Conservation (phyloP, 306 rosid genomes). For the Trifolium repens region DNA sequence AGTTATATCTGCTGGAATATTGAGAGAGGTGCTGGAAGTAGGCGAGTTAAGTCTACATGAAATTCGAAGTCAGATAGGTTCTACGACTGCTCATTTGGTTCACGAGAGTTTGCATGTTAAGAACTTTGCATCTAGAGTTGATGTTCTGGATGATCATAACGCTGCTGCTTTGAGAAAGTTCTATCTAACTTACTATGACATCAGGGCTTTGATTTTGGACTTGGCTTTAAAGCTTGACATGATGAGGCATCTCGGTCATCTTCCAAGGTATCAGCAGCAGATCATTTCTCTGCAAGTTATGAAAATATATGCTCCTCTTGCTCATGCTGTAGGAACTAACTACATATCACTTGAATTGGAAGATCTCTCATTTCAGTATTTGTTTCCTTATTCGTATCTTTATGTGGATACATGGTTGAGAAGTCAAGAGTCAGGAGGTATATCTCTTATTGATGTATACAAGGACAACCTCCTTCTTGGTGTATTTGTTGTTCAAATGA, state of each 20-base stretch:
- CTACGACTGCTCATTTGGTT: slow-evolving; percentile 72
- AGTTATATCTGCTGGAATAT: slow-evolving; percentile 82
- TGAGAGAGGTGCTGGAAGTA: slow-evolving; percentile 64
- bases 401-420: slow-evolving; percentile 80
- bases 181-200: slow-evolving; percentile 80
- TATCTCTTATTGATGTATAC: slow-evolving; percentile 64
- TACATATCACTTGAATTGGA: slow-evolving; percentile 75
- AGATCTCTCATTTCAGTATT: slow-evolving; percentile 77
- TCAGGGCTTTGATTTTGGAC: slow-evolving; percentile 80
- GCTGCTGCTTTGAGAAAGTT: slow-evolving; percentile 81
- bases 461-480: slow-evolving; percentile 55
- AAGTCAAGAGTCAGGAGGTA: slow-evolving; percentile 62
- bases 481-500: too few species aligned
- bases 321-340: slow-evolving; percentile 81
- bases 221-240: slow-evolving; percentile 72
- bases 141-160: slow-evolving; percentile 65
- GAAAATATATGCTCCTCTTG: slow-evolving; percentile 84
- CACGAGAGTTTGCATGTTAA: slow-evolving; percentile 77
- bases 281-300: slow-evolving; percentile 70
- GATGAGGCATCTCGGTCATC: slow-evolving; percentile 75
- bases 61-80: slow-evolving; percentile 62
- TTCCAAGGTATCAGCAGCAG: slow-evolving; percentile 85
- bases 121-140: slow-evolving; percentile 54
- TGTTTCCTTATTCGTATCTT: slow-evolving; percentile 83
- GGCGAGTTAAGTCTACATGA: slow-evolving; percentile 56